Evolutionary conservation across 306 rosid species (phyloP), one percentile per base, ranked within the genome.

Genomic region (Pyrus betulifolia): DNA sequence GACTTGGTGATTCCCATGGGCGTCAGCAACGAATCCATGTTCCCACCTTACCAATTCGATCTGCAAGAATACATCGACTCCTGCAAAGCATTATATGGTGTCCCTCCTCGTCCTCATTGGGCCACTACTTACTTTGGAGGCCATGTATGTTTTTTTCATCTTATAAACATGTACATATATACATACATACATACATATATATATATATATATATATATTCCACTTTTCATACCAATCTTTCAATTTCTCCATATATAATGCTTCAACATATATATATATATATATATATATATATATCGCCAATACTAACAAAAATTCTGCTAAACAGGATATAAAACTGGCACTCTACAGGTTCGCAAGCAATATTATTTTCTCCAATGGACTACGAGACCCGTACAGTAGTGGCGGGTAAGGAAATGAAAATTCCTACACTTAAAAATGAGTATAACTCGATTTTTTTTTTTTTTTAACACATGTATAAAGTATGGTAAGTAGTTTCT

Each of bases 311-410:
- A n/a, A 58, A 71, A 54, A 13, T 14, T 42, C 6, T 62, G 55
- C n/a, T 5, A 21, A 77, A 21, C 81, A 92, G 97, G 87, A 90
- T 55, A 54, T 90, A 63, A 88, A 87, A 71, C 71, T 83, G 33
- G 49, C 78, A 55, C 89, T 92, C 33, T 72, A 46, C 2, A 84
- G 88, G 55, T 92, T 92, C 67, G 97, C 60, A 28, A 90, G 96
- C 84, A 92, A 92, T 80, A 90, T 92, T 52, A 87, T 92, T 54
- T 92, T 92, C 90, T 92, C 97, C 78, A 92, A 90, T 76, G 96
- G 97, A 19, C 77, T 92, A 25, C 80, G 66, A 74, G 96, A 90
- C 78, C 97, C 97, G 17, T 90, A 87, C 76, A 90, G 96, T n/a
- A 78, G 82, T 54, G 96, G 90, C 71, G 93, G 93, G 96, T 92